Evolutionary conservation across 345 rosid species (phyloP), one percentile per base, ranked within the genome.

Genomic region (Melastoma malabathricum): DNA sequence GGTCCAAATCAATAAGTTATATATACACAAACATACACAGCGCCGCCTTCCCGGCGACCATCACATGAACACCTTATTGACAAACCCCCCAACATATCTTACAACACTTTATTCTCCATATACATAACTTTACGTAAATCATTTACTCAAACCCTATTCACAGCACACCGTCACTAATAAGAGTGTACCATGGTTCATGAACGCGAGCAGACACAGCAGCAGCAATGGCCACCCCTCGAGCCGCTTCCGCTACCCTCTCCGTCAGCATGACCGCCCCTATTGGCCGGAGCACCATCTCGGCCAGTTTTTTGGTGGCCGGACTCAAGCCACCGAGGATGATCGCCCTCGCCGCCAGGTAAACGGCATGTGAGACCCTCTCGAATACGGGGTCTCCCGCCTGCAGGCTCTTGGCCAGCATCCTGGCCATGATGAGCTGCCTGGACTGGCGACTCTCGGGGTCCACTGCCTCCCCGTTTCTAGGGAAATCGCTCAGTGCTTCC

Each of bases 351-450:
- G 87, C 89, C 58, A 72, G 56, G 61, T 90, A 78, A 18, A 90
- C 67, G 49, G 89, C 79, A 0, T 47, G 64, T 15, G 89, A 76
- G 16, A 90, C 87, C 74, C 69, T 84, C 54, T 71, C 78, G 27
- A 84, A 90, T 53, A 90, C 76, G 9, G 87, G 71, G 64, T 86
- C 89, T 46, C 84, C 87, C 27, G 79, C 86, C 56, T 67, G 84
- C 69, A 90, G 69, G 65, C 92, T 82, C 79, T 75, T 90, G 10
- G 71, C 80, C 57, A 90, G 48, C 70, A 75, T 77, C 50, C 82
- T 72, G 51, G 56, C 73, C 85, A 86, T 82, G 50, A 86, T 62
- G 6, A 25, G 71, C 65, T 82, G 83, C 72, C 75, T 74, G 2
- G 59, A 48, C 48, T 58, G 66, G 58, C 59, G 41, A 34, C 41